Evolutionary conservation across 2,329 filamentous ascomycete species (phyloP).

Genomic region (Pyrenophora seminiperda): DNA sequence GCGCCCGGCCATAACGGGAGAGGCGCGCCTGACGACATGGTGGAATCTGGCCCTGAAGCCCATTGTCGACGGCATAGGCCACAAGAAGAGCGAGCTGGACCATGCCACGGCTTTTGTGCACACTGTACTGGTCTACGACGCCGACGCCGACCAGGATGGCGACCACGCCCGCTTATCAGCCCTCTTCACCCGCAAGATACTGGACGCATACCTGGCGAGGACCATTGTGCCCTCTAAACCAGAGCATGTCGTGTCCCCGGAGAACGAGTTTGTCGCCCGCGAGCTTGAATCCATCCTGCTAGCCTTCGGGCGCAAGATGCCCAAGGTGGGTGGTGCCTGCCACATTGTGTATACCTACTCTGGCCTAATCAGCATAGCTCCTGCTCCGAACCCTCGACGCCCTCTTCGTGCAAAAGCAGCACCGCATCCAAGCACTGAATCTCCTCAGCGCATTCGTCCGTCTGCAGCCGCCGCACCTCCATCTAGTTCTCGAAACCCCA

Average conservation of each 20-base stretch:
- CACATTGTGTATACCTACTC: not conserved
- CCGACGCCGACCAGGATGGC: constrained; percentile 59
- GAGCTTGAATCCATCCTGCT: constrained; percentile 60
- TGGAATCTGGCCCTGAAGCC: constrained; percentile 68
- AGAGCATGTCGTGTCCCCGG: constrained; percentile 48
- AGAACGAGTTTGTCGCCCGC: constrained; percentile 55
- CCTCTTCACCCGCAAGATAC: constrained; percentile 60
- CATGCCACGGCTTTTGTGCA: constrained; percentile 70
- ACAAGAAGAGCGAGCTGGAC: constrained; percentile 66
- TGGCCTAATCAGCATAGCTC: constrained; percentile 53
- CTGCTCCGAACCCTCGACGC: constrained; percentile 69
- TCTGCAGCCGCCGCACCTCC: constrained; percentile 77
- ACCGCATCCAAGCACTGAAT: constrained; percentile 67
- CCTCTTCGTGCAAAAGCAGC: constrained; percentile 67
- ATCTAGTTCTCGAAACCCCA: constrained; percentile 72
- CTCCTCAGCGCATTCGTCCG: constrained; percentile 75
- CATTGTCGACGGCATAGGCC: constrained; percentile 61
- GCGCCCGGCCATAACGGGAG: constrained; percentile 66
- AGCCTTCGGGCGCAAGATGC: constrained; percentile 68
- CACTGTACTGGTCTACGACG: constrained; percentile 67
- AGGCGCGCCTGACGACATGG: constrained; percentile 70
- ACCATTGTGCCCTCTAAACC: constrained; percentile 48
- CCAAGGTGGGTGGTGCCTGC: constrained; percentile 59
- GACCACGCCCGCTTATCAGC: constrained; percentile 53
- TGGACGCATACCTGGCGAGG: constrained; percentile 52